Conservation (phyloP, 306 rosid species). For the Betula pendula region DNA sequence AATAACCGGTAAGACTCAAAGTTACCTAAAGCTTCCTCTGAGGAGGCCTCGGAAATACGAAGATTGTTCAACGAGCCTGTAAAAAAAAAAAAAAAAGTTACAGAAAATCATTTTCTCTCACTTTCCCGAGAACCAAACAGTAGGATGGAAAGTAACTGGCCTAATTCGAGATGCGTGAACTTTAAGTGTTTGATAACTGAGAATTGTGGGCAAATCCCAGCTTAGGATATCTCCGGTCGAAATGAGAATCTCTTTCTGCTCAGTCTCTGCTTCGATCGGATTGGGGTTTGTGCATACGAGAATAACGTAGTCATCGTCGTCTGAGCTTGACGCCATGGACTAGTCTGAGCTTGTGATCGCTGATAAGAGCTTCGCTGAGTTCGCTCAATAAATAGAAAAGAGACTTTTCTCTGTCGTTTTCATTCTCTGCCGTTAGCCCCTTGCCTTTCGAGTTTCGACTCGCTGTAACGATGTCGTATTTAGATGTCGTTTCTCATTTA, state of each 20-base stretch:
- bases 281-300: conserved; percentile 43
- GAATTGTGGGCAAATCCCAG: conserved; percentile 54
- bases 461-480: too few species aligned
- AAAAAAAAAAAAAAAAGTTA: neutral
- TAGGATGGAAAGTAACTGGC: conserved; percentile 23
- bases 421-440: too few species aligned
- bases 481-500: too few species aligned
- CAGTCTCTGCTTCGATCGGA: conserved; percentile 21
- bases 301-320: conserved; percentile 43
- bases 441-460: too few species aligned
- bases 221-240: conserved; percentile 38
- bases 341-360: neutral
- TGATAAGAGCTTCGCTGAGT: neutral
- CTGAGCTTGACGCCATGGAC: conserved; percentile 48
- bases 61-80: conserved; percentile 63
- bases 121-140: conserved; percentile 24
- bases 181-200: conserved; percentile 37
- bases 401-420: neutral
- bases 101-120: neutral
- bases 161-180: conserved; percentile 51
- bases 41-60: conserved; percentile 70
- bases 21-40: conserved; percentile 68
- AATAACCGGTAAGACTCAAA: neutral
- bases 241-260: conserved; percentile 30
- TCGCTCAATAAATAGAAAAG: neutral